Base-by-base conservation (phyloP, 2,329 filamentous ascomycete species). In the Xylariaceae sp. region DNA sequence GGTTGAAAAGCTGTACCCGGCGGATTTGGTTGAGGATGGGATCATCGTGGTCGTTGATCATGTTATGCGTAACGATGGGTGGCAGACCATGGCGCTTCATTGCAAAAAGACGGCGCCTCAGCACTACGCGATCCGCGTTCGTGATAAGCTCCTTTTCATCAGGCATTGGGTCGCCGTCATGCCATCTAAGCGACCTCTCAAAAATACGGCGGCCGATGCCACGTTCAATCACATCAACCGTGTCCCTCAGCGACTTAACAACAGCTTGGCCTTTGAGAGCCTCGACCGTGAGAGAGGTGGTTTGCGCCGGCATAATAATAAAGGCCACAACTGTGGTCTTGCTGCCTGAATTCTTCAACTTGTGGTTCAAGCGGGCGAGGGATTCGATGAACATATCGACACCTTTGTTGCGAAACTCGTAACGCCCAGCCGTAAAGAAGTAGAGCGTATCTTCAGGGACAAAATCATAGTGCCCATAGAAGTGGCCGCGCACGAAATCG, bases 321-420 rank as follows among this genome's bases (percentile, higher is more conserved):
- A 99, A 99, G 18, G 94, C 92, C 16, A 99, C 92, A 7, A 99
- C 87, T 0, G 94, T 97, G 69, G 86, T 92, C 74, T 94, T 95
- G 63, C 90, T 95, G 46, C 89, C 89, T 7, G 85, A 74, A 48
- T 74, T 74, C 80, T 97, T 97, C 68, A 99, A 83, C 37, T 88
- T 84, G 76, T 97, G 92, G 74, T 99, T 99, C 65, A 99, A 76
- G 41, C 94, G 88, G 26, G 94, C 94, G 59, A 99, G 77, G 3
- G 92, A 94, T 74, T 99, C 94, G 63, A 99, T 95, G 72, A 97
- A 99, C 94, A 99, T 97, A 72, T 99, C 94, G 9, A 96, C 92
- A 67, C 94, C 94, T 75, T 99, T 99, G 70, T 99, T 99, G 61
- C 94, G 81, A 80, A 92, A 99, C 72, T 99, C 94, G 68, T 99